phyloP scores from a whole-genome alignment of 2,329 filamentous ascomycete species.

The Phialophora expanda region DNA sequence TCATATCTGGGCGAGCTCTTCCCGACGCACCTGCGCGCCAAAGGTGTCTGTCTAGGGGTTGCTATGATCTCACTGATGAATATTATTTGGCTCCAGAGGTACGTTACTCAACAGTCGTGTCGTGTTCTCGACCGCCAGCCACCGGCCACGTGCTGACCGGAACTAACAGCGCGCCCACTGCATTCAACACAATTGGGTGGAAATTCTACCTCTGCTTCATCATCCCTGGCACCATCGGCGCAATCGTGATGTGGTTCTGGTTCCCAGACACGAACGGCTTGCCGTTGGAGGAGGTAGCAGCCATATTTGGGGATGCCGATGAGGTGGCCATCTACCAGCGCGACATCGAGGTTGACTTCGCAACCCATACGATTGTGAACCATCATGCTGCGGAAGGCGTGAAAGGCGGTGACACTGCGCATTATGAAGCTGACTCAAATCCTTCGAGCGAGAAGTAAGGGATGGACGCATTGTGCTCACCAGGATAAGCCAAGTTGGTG shows the following conservation, averaged over 20 bases:
- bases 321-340: conserved; percentile 34
- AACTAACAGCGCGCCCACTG: conserved; percentile 38
- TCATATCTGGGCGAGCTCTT: conserved; percentile 56
- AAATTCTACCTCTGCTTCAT: conserved; percentile 50
- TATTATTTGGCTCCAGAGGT: conserved; percentile 46
- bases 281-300: conserved; percentile 43
- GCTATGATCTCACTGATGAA: conserved; percentile 46
- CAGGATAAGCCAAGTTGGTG: neutral
- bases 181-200: conserved; percentile 44
- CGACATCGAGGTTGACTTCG: conserved; percentile 31
- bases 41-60: conserved; percentile 43
- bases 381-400: conserved; percentile 13
- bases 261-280: conserved; percentile 44
- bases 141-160: neutral
- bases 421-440: conserved; percentile 12
- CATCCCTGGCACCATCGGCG: conserved; percentile 38
- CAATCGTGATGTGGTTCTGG: conserved; percentile 39
- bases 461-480: neutral
- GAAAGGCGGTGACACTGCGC: conserved; percentile 3
- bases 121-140: neutral
- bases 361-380: conserved; percentile 28
- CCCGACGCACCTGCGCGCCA: conserved; percentile 48
- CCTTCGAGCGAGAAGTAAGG: conserved; percentile 13
- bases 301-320: conserved; percentile 39
- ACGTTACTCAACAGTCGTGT: neutral